Base-by-base conservation (phyloP, 768 basidiomycete genomes). In the Leccinum imitatum region DNA sequence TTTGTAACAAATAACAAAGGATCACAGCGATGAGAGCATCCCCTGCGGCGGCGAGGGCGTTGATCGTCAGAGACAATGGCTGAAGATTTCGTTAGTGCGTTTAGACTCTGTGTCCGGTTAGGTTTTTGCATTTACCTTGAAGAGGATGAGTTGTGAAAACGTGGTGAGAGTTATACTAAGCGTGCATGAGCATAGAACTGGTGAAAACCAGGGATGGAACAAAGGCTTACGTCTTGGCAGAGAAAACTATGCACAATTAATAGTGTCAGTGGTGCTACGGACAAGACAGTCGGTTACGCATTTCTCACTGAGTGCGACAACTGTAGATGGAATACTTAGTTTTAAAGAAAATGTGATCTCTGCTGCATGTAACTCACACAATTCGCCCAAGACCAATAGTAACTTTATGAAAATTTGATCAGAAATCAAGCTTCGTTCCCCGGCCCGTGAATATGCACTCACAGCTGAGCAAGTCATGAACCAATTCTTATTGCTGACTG, bases 1-100 rank as follows among this genome's bases (percentile, higher is more conserved):
- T 71, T 14, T 83, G 79, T 30, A 86, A 71, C 57, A 86, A 62
- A 51, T 66, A 61, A 57, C 79, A 81, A 3, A 86, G 76, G 17
- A 76, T 76, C 11, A 55, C 55, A 0, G 84, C 83, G 44, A 86
- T 86, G 11, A 81, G 61, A 17, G 84, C 68, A 50, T 86, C 85
- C 2, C 77, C 77, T 11, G 72, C 71, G 0, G 82, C 80, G 3
- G 82, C 77, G 4, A 81, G 68, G 1, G 76, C 82, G 61, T 85
- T 85, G 64, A 86, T 78, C 3, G 81, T 70, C 52, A 81, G 80
- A 0, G 83, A 80, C 44, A 85, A 67, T 6, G 75, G 11, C 69
- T 71, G 53, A n/a, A 23, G 2, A 3, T 7, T 4, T 30, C 10
- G 17, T 61, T 21, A 56, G 60, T 17, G 17, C 7, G 15, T 50